Evolutionary conservation across 1,284 basidiomycete genomes (phyloP).

Genomic region (Cutaneotrichosporon sp.): DNA sequence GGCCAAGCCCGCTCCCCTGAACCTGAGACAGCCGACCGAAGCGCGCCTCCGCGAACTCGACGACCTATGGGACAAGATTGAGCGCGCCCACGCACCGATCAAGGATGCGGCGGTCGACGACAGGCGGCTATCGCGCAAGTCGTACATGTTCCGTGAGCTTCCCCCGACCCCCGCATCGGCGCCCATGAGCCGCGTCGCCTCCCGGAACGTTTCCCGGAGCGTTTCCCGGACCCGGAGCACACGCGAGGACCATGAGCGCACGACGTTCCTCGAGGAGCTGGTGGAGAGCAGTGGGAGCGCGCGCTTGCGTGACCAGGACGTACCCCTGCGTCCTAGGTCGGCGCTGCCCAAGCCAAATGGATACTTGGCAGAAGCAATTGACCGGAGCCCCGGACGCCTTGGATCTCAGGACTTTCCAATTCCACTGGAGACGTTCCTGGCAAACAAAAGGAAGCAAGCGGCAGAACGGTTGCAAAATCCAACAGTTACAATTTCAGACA

Average conservation of each 20-base stretch:
- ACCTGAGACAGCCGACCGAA: constrained; percentile 23
- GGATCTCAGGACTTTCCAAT: constrained; percentile 11
- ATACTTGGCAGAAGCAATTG: constrained; percentile 1
- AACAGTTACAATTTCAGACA: background rate
- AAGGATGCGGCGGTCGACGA: background rate
- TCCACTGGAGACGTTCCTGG: constrained; percentile 13
- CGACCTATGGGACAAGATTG: constrained; percentile 43
- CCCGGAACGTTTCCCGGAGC: background rate
- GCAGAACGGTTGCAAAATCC: background rate
- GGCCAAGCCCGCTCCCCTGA: background rate
- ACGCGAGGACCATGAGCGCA: constrained; percentile 10
- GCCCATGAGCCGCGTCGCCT: background rate
- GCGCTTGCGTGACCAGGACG: constrained; percentile 14
- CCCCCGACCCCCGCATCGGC: background rate
- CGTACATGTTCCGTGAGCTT: constrained; percentile 1
- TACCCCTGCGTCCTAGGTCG: background rate
- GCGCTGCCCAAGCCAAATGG: background rate
- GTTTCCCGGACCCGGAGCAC: background rate
- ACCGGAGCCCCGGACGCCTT: background rate
- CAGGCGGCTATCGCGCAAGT: background rate
- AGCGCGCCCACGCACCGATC: constrained; percentile 18
- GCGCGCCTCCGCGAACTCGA: constrained; percentile 41
- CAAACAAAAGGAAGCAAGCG: constrained; percentile 4
- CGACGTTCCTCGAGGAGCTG: constrained; percentile 13
- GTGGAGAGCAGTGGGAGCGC: constrained; percentile 4